Conservation (phyloP, 805 yeast genomes). For the Saccharomycopsis fermentans region DNA sequence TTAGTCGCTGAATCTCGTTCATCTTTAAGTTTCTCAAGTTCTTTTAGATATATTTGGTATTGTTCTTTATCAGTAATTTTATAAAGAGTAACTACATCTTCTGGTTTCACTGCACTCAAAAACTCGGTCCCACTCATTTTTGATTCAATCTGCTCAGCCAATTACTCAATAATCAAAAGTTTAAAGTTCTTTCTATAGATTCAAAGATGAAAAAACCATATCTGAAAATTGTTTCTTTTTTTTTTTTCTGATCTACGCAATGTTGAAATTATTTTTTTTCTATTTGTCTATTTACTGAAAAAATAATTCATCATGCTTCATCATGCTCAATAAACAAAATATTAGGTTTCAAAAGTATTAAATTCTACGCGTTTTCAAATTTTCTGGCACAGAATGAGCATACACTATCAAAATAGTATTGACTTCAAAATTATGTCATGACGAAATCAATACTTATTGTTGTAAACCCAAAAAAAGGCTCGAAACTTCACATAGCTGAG, state of each 20-base stretch:
- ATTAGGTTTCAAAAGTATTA: neutral
- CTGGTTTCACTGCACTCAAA: conserved; percentile 11
- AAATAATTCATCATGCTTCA: too few relatives aligned
- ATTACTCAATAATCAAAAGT: neutral
- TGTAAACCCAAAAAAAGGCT: too few relatives aligned
- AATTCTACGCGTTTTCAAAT: too few relatives aligned
- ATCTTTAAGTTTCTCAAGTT: neutral
- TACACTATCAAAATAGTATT: too few relatives aligned
- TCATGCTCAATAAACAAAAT: neutral
- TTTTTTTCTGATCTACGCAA: neutral
- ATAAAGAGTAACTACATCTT: conserved; percentile 11
- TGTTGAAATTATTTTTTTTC: neutral
- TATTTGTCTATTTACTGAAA: neutral
- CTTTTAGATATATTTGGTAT: conserved; percentile 1
- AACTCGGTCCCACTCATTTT: neutral
- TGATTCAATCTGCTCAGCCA: too few relatives aligned
- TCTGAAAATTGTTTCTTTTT: neutral
- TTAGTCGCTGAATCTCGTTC: conserved; percentile 4
- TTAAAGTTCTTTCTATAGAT: neutral
- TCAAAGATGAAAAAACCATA: neutral
- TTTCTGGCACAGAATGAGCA: too few relatives aligned
- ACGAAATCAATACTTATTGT: too few relatives aligned
- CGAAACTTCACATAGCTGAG: too few relatives aligned
- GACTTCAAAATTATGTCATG: too few relatives aligned
- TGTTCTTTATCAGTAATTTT: conserved; percentile 7